Conservation (phyloP, 208 protist genomes). For the Acanthamoeba rhysodes region DNA sequence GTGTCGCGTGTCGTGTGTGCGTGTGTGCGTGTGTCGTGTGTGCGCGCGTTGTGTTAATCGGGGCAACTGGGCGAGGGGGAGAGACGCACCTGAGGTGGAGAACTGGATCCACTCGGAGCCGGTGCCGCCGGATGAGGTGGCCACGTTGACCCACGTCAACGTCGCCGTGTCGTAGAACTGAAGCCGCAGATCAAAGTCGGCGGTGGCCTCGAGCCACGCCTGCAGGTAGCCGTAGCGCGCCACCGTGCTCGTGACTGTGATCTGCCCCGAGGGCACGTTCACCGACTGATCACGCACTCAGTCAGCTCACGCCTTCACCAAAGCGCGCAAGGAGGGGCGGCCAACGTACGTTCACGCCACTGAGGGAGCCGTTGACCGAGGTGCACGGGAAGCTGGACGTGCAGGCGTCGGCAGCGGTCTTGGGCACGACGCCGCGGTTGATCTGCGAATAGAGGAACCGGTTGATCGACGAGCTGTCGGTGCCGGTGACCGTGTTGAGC, state of each 20-base stretch:
- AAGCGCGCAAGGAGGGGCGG: neutral
- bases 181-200: neutral
- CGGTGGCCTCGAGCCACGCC: neutral
- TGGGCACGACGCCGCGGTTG: neutral
- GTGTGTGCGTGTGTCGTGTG: too few species aligned
- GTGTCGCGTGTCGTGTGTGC: too few species aligned
- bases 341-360: neutral
- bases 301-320: neutral
- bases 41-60: too few species aligned
- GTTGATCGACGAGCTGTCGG: neutral
- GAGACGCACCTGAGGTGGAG: slow-evolving; percentile 6
- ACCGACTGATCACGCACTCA: neutral
- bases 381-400: neutral
- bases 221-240: neutral
- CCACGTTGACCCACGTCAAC: neutral
- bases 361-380: neutral
- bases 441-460: neutral
- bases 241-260: neutral
- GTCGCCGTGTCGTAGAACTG: neutral
- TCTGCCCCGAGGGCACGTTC: neutral
- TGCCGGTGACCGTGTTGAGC: slow-evolving; percentile 1
- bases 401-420: neutral
- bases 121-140: neutral
- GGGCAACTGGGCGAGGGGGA: neutral
- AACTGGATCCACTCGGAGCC: slow-evolving; percentile 38